Conservation (phyloP, 2,329 filamentous ascomycete genomes). For the Dactylella cylindrospora region DNA sequence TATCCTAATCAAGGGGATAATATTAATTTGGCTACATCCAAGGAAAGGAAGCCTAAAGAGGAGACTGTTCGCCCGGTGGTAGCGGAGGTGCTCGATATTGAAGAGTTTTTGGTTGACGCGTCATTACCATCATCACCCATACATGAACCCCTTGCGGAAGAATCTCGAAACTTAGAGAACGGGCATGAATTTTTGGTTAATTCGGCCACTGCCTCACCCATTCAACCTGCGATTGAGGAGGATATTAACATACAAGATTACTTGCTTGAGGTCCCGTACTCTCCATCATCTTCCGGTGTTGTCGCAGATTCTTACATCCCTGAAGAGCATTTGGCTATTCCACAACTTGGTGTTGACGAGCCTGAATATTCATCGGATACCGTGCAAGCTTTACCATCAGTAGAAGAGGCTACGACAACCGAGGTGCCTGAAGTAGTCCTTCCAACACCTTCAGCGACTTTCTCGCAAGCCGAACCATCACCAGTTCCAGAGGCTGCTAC, state of each 20-base stretch:
- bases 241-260: conserved; percentile 1
- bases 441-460: neutral
- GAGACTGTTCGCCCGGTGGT: neutral
- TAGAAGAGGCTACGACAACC: neutral
- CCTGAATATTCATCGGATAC: neutral
- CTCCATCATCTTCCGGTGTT: neutral
- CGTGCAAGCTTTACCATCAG: neutral
- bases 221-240: neutral
- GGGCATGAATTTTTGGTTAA: conserved; percentile 12
- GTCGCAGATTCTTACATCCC: neutral
- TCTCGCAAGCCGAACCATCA: neutral
- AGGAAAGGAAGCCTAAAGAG: neutral
- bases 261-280: neutral
- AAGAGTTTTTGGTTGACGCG: conserved; percentile 10
- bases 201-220: neutral
- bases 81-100: too few species aligned
- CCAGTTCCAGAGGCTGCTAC: conserved; percentile 3
- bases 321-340: neutral
- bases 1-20: conserved; percentile 1
- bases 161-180: neutral
- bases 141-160: neutral
- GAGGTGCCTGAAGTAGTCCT: neutral
- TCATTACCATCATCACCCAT: neutral
- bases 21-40: neutral
- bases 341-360: neutral